Conservation (phyloP, 176 grass and related monocot species). For the Tillandsia leiboldiana region DNA sequence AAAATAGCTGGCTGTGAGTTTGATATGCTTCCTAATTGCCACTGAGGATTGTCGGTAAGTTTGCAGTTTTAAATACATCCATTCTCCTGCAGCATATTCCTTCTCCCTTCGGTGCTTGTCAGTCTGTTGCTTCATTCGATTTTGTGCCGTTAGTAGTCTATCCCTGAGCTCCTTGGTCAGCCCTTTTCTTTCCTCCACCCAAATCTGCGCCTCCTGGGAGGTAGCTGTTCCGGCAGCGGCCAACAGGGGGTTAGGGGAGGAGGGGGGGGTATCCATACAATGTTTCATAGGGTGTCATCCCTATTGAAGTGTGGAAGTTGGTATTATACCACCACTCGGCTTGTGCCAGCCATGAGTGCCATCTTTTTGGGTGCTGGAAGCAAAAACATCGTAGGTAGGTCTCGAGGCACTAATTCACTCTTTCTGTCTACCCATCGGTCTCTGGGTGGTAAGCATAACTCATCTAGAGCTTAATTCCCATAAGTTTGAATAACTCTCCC, state of each 20-base stretch:
- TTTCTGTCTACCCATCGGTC: neutral
- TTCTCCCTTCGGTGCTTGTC: neutral
- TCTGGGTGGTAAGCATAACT: constrained; percentile 5
- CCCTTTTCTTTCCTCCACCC: too few relatives aligned
- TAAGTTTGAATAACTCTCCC: too few relatives aligned
- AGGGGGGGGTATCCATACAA: neutral
- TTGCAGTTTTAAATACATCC: neutral
- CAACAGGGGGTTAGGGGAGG: neutral
- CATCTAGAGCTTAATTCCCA: neutral
- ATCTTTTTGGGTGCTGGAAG: neutral
- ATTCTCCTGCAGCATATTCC: too few relatives aligned
- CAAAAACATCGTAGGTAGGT: neutral
- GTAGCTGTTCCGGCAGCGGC: too few relatives aligned
- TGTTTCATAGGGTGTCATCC: neutral
- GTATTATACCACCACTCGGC: constrained; percentile 11
- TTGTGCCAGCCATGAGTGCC: neutral
- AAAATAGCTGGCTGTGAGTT: too few relatives aligned
- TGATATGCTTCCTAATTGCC: neutral
- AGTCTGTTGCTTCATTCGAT: neutral
- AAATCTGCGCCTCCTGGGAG: too few relatives aligned
- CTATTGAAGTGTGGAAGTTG: neutral
- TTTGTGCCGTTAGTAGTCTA: neutral
- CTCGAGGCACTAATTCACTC: constrained; percentile 2
- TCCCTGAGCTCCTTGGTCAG: too few relatives aligned
- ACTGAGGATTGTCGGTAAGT: neutral